Evolutionary conservation across 129 eudicot genomes (phyloP), one percentile per base, ranked within the genome.

Genomic region (Deinandra increscens): DNA sequence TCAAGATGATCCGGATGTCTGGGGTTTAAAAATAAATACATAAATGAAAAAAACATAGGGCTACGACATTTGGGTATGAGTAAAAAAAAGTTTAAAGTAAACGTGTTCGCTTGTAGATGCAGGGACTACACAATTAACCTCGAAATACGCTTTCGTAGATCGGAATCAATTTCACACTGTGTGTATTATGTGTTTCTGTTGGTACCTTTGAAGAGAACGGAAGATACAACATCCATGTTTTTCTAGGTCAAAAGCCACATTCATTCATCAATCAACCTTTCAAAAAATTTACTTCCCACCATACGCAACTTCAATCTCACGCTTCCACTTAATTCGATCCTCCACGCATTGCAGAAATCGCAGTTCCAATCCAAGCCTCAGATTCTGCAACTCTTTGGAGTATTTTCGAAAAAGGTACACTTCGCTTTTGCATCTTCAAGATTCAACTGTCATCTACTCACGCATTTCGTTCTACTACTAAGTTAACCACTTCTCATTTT

Each of bases 281-380:
- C 34, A 9, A 9, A 49, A 39, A 58, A 1, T 59, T 15, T 15
- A 44, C 76, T 26, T 61, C 6, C 51, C 6, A 72, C 60, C 50
- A 33, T 61, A 72, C 77, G 69, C 77, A 46, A 72, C 77, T 49
- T 72, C 77, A 72, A 34, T 48, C 37, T 13, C 77, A 72, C 61
- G 77, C 13, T 61, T 44, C 46, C 76, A 31, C 48, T 72, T 7
- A 5, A 45, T 45, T 12, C 45, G 64, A 12, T 46, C 49, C 10
- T 2, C 19, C 39, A 58, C 23, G 11, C 41, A 31, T 13, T 56
- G 38, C 13, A 22, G 10, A 19, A 41, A 60, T 56, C 56, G 59
- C 68, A 17, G 23, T 45, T 36, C 7, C 37, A 33, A 33, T 59
- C 11, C 46, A n/a, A 60, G 7, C 61, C 34, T 34, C 77, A 17